A percentile compares a stretch with the other conserved stretches of the same genome.
Evolutionary conservation across 495 filamentous ascomycete genomes (phyloP).

Genomic region (Aspergillus bridgeri): DNA sequence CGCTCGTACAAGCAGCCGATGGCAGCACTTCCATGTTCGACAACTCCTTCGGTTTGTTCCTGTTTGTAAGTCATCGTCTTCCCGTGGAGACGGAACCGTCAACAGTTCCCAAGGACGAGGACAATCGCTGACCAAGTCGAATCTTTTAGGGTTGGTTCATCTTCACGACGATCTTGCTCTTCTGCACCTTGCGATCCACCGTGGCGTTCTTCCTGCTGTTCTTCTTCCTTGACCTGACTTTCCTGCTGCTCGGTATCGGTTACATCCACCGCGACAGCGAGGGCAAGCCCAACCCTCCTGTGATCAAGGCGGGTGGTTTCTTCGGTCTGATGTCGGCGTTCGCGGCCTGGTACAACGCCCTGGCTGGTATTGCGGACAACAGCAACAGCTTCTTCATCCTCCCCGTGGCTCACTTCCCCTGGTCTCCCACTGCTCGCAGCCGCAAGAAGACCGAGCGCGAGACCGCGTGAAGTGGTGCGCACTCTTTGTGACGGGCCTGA

Average conservation of each 20-base stretch:
- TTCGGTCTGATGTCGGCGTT: constrained; percentile 90
- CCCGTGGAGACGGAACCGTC: background rate
- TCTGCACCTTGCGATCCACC: constrained; percentile 90
- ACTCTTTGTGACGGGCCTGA: background rate
- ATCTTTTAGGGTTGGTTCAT: constrained; percentile 85
- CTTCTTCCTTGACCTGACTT: constrained; percentile 88
- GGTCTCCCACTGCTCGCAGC: constrained; percentile 82
- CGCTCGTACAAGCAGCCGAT: constrained; percentile 14
- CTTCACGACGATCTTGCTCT: constrained; percentile 84
- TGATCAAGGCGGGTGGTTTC: constrained; percentile 77
- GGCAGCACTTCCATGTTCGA: constrained; percentile 40
- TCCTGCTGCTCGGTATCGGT: constrained; percentile 78
- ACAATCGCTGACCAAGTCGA: background rate
- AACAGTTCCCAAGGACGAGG: background rate
- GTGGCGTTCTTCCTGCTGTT: constrained; percentile 96
- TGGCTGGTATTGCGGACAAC: constrained; percentile 87
- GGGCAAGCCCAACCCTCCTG: constrained; percentile 42
- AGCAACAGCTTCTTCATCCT: constrained; percentile 94
- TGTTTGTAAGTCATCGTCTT: constrained; percentile 55
- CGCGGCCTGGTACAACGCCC: constrained; percentile 93
- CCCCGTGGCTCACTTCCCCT: constrained; percentile 94
- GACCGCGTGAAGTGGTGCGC: constrained; percentile 25
- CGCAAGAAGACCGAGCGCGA: constrained; percentile 40
- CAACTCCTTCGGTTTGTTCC: constrained; percentile 78
- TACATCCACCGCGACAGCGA: constrained; percentile 54